Conservation (phyloP, 225 moss, liverwort and hornwort species). For the Antitrichia curtipendula region DNA sequence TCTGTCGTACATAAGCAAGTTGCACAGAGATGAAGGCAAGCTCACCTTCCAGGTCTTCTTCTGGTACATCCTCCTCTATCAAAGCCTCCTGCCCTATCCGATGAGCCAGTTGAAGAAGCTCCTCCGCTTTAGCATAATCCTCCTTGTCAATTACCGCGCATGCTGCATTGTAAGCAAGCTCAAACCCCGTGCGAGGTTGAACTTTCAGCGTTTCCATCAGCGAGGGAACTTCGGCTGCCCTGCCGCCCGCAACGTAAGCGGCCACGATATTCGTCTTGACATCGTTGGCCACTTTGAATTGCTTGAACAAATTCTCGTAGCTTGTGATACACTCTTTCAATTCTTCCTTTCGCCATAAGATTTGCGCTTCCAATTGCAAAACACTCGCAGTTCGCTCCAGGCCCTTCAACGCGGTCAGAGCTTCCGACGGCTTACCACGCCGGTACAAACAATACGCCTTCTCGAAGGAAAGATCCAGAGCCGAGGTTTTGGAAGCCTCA, state of each 20-base stretch:
- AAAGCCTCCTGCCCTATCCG: constrained; percentile 78
- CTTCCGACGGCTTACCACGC: constrained; percentile 45
- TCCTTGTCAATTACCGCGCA: constrained; percentile 65
- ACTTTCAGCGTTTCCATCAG: constrained; percentile 71
- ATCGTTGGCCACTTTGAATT: constrained; percentile 58
- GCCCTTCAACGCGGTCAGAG: constrained; percentile 49
- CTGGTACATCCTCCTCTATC: constrained; percentile 73
- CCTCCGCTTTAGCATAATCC: constrained; percentile 75
- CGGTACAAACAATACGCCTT: constrained; percentile 95
- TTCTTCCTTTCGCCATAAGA: constrained; percentile 70
- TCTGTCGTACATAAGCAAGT: constrained; percentile 88
- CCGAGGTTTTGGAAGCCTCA: constrained; percentile 23
- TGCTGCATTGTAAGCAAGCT: constrained; percentile 81
- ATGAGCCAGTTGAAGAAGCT: constrained; percentile 70
- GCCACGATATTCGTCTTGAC: constrained; percentile 93
- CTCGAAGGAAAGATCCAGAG: constrained; percentile 47
- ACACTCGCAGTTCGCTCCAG: constrained; percentile 42
- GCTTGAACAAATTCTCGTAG: constrained; percentile 62
- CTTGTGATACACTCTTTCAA: constrained; percentile 48
- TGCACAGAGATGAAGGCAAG: constrained; percentile 90
- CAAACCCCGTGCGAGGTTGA: constrained; percentile 54
- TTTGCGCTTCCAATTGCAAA: constrained; percentile 87
- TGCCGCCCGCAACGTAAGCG: constrained; percentile 74
- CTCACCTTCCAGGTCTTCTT: constrained; percentile 72
- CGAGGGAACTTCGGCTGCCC: constrained; percentile 62